phyloP scores from a whole-genome alignment of 2,329 filamentous ascomycete species.

The Orbilia blumenaviensis region DNA sequence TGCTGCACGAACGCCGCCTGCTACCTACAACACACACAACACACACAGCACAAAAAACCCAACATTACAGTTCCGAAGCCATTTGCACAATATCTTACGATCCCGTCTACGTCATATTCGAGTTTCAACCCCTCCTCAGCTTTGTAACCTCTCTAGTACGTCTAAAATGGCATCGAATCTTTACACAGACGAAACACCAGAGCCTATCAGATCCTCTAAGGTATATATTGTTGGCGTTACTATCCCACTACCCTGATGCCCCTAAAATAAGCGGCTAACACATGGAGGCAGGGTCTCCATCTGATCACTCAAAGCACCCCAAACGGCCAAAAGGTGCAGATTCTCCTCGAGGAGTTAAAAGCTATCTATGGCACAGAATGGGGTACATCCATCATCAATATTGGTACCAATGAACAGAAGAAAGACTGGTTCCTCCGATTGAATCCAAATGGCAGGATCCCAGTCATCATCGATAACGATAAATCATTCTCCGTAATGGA shows the following conservation, averaged over 20 bases:
- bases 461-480: constrained; percentile 66
- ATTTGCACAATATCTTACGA: too few relatives aligned
- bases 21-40: too few relatives aligned
- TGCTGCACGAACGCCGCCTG: neutral
- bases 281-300: constrained; percentile 66
- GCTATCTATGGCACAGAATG: constrained; percentile 65
- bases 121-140: too few relatives aligned
- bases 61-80: neutral
- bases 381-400: constrained; percentile 65
- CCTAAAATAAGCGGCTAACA: neutral
- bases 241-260: neutral
- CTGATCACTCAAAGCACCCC: constrained; percentile 66
- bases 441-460: constrained; percentile 66
- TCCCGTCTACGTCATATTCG: neutral
- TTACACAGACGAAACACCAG: constrained; percentile 64
- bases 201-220: constrained; percentile 64
- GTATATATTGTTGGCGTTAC: constrained; percentile 52
- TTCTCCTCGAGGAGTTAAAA: constrained; percentile 68
- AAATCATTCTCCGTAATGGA: constrained; percentile 65
- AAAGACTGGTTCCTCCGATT: constrained; percentile 67
- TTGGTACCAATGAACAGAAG: constrained; percentile 67
- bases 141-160: neutral
- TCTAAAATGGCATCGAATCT: constrained; percentile 61
- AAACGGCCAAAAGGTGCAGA: constrained; percentile 67
- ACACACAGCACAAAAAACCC: neutral